These are phyloP conservation scores for Leccinum subtestaceum DNA, from an alignment of 768 basidiomycete species.

Conservation along the genomic window DNA sequence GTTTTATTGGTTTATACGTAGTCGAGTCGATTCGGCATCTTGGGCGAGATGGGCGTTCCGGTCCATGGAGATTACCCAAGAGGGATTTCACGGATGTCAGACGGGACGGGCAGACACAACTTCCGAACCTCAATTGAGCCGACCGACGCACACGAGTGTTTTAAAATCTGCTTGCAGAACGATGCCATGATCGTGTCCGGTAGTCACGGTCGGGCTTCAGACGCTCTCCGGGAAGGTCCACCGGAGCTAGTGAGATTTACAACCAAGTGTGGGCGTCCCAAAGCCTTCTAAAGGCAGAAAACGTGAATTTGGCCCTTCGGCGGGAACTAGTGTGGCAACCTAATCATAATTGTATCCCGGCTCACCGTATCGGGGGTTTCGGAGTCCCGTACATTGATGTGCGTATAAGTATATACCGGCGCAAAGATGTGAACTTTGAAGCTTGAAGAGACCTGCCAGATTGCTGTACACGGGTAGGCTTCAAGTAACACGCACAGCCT, in stretches of 20 bases:
- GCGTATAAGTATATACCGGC: background rate
- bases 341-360: background rate
- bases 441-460: background rate
- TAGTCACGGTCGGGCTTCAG: background rate
- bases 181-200: background rate
- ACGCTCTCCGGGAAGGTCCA: background rate
- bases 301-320: background rate
- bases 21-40: background rate
- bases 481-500: background rate
- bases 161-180: slow-evolving; percentile 7
- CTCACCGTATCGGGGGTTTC: background rate
- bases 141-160: background rate
- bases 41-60: background rate
- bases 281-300: background rate
- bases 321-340: background rate
- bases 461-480: background rate
- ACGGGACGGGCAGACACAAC: background rate
- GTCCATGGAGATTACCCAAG: background rate
- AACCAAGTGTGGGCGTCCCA: background rate
- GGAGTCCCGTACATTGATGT: background rate
- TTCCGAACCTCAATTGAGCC: slow-evolving; percentile 15
- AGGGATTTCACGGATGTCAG: background rate
- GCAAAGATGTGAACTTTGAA: background rate
- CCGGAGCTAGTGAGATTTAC: background rate
- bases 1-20: background rate